Conservation (phyloP, 768 basidiomycete species). For the Agrocybe praecox region DNA sequence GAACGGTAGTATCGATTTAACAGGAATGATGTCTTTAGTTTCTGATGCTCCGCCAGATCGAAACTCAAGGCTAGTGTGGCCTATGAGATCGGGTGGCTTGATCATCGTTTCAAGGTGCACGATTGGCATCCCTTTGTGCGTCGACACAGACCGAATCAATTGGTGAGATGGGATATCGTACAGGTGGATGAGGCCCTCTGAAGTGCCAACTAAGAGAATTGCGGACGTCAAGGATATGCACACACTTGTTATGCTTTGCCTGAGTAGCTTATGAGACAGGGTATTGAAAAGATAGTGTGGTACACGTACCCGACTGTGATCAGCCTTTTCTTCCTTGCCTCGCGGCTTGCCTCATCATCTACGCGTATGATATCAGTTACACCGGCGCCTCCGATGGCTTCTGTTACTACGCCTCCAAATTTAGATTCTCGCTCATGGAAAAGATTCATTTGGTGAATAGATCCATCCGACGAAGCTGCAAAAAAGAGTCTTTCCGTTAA, state of each 20-base stretch:
- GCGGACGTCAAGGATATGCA: slow-evolving; percentile 78
- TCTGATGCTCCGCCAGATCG: slow-evolving; percentile 38
- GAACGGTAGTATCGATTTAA: slow-evolving; percentile 68
- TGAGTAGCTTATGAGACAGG: slow-evolving; percentile 27
- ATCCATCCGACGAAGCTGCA: slow-evolving; percentile 76
- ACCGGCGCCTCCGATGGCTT: slow-evolving; percentile 79
- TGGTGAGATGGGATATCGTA: slow-evolving; percentile 94
- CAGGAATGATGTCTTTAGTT: slow-evolving; percentile 62
- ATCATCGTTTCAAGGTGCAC: slow-evolving; percentile 78
- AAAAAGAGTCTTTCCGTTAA: slow-evolving; percentile 88
- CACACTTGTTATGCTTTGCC: slow-evolving; percentile 73
- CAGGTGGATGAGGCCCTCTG: slow-evolving; percentile 69
- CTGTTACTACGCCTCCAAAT: slow-evolving; percentile 49
- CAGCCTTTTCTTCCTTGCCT: slow-evolving; percentile 54
- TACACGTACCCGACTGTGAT: slow-evolving; percentile 67
- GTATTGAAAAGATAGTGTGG: background rate
- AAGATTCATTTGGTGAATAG: slow-evolving; percentile 78
- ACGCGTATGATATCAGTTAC: slow-evolving; percentile 70
- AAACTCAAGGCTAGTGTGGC: slow-evolving; percentile 67
- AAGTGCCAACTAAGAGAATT: slow-evolving; percentile 81
- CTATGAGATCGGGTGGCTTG: slow-evolving; percentile 85
- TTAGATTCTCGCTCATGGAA: slow-evolving; percentile 65
- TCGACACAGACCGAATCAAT: slow-evolving; percentile 76
- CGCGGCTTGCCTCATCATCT: slow-evolving; percentile 53
- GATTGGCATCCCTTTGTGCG: slow-evolving; percentile 70